phyloP scores from a whole-genome alignment of 495 filamentous ascomycete species.

The Lasiosphaeria hispida region DNA sequence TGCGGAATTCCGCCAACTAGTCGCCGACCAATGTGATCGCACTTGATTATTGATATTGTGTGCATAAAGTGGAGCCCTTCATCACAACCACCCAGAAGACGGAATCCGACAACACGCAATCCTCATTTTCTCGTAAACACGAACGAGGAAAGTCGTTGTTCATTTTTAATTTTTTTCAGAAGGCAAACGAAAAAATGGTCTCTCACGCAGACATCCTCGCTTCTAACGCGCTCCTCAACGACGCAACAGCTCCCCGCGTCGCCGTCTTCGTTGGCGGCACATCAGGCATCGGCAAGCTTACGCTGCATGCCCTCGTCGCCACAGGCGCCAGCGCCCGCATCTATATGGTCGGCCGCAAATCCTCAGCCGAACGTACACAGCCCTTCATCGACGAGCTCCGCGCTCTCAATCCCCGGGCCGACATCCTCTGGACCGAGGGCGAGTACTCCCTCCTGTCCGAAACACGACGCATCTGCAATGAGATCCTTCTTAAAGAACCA shows the following conservation, averaged over 20 bases:
- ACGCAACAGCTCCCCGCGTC: not conserved
- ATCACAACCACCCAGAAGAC: no score
- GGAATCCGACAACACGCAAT: no score
- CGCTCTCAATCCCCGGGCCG: not conserved
- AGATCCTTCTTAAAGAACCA: conserved; percentile 18
- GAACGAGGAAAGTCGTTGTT: no score
- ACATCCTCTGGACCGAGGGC: conserved; percentile 6
- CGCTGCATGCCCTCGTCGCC: conserved; percentile 8
- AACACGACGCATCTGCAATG: not conserved
- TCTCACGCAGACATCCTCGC: conserved; percentile 1
- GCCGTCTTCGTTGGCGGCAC: conserved; percentile 9
- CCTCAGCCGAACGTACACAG: not conserved
- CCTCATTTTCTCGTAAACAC: no score
- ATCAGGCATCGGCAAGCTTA: conserved; percentile 7
- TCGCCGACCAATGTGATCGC: no score
- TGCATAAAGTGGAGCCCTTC: no score
- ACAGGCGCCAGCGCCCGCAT: conserved; percentile 5
- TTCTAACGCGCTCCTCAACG: conserved; percentile 11
- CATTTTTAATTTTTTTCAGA: no score
- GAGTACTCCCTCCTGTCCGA: conserved; percentile 8
- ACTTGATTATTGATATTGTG: no score
- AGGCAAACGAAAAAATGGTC: not conserved
- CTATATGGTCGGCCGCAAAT: conserved; percentile 10
- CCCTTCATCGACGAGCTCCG: not conserved
- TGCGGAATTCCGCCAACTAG: no score